Percentiles rank a stretch among this genome's conserved stretches.
Evolutionary conservation across 352 stramenopile genomes (phyloP).

Genomic region (Albugo laibachii): DNA sequence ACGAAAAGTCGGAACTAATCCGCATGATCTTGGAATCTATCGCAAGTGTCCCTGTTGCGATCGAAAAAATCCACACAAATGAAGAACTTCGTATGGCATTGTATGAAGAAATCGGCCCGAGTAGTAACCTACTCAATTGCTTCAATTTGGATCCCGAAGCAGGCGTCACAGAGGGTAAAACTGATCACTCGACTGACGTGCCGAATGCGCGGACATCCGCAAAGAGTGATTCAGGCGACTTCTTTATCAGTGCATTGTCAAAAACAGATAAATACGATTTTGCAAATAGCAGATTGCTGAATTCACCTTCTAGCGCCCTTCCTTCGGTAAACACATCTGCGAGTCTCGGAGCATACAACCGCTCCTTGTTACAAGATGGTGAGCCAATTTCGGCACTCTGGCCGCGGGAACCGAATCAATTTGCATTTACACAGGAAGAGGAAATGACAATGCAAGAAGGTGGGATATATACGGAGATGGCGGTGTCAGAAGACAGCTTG

Average conservation of each 20-base stretch:
- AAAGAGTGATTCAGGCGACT: no score
- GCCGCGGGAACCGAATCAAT: conserved; percentile 62
- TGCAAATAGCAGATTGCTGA: no score
- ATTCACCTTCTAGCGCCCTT: no score
- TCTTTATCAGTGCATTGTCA: no score
- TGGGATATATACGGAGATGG: conserved; percentile 66
- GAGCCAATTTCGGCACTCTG: conserved; percentile 55
- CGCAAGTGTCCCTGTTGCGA: conserved; percentile 39
- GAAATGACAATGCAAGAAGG: conserved; percentile 20
- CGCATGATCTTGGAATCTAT: conserved; percentile 61
- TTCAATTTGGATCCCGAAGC: conserved; percentile 12
- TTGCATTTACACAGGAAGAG: conserved; percentile 72
- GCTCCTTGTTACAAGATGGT: conserved; percentile 27
- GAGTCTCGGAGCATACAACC: no score
- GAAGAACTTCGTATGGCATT: conserved; percentile 33
- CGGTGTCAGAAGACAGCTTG: conserved; percentile 14
- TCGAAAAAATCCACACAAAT: conserved; percentile 52
- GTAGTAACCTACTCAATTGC: conserved; percentile 23
- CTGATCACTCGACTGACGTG: no score
- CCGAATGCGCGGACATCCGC: no score
- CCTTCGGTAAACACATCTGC: no score
- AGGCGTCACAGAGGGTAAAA: no score
- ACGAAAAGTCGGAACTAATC: conserved; percentile 42
- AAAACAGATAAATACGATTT: no score
- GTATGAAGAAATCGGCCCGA: conserved; percentile 29